A percentile compares a stretch with the other conserved stretches of the same genome.
phyloP scores from a whole-genome alignment of 2,329 filamentous ascomycete species.

The Byssochlamys sp. region DNA sequence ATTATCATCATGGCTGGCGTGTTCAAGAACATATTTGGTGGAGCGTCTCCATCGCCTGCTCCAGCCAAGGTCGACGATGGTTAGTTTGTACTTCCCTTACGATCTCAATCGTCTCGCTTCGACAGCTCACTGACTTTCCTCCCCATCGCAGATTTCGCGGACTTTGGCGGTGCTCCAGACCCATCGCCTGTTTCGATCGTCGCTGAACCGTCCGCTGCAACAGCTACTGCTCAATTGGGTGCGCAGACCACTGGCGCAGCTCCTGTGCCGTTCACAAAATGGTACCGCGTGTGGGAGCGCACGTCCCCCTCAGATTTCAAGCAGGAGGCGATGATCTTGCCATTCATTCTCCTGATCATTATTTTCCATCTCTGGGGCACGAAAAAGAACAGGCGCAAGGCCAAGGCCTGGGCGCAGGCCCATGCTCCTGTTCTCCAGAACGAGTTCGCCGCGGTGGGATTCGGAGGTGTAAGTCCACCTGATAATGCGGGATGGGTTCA shows the following conservation, averaged over 20 bases:
- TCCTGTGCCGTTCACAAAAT: conserved; percentile 69
- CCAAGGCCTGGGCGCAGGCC: conserved; percentile 67
- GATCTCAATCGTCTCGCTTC: conserved; percentile 17
- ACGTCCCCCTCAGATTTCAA: conserved; percentile 74
- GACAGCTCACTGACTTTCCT: conserved; percentile 10
- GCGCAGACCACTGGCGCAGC: conserved; percentile 40
- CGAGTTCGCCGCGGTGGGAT: conserved; percentile 85
- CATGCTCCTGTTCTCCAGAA: conserved; percentile 61
- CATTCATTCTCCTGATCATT: conserved; percentile 64
- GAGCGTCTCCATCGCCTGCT: conserved; percentile 19
- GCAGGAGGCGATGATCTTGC: conserved; percentile 72
- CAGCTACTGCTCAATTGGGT: conserved; percentile 38
- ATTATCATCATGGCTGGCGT: conserved; percentile 27
- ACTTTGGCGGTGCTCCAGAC: conserved; percentile 73
- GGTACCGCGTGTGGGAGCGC: conserved; percentile 95
- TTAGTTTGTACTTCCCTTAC: conserved; percentile 12
- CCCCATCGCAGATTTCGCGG: conserved; percentile 66
- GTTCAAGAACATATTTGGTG: conserved; percentile 31
- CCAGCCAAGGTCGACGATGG: conserved; percentile 27
- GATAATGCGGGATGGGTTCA: conserved; percentile 39
- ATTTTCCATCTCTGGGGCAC: conserved; percentile 73
- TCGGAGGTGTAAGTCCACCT: conserved; percentile 46
- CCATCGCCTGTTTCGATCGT: conserved; percentile 46
- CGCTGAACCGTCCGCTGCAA: conserved; percentile 27
- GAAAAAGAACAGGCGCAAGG: conserved; percentile 67